Evolutionary conservation across 2,329 filamentous ascomycete genomes (phyloP), one percentile per base, ranked within the genome.

Genomic region (Orbilia brochopaga): DNA sequence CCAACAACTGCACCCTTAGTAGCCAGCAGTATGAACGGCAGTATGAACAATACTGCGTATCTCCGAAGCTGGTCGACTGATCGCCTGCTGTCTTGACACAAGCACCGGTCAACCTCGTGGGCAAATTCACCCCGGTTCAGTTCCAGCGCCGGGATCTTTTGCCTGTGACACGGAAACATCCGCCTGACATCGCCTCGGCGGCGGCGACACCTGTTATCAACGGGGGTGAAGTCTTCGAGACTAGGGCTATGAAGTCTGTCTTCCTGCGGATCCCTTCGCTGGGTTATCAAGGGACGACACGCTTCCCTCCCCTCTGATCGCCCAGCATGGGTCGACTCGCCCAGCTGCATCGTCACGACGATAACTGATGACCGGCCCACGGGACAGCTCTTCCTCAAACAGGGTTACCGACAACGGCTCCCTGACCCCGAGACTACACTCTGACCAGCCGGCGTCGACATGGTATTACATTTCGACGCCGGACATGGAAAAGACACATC

Each of bases 141-240:
- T 11, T 17, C 46, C 53, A 23, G 13, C 3, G 3, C 37, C n/a
- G n/a, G 13, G n/a, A 67, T 10, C 10, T 56, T 51, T 44, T 21
- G 7, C 17, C 44, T 53, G 57, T 69, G 48, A 57, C 44, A 69
- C 64, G 51, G 56, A 57, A 57, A 21, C n/a, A 67, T 50, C 55
- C 63, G 55, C 53, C 35, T 48, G 32, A 13, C 48, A 32, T 42
- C 32, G 19, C 11, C n/a, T 54, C 21, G 17, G 30, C 37, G 17
- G 30, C 37, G 52, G 19, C 32, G 15, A 42, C n/a, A 17, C 4
- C 37, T 19, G 8, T 51, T 21, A 4, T 51, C 10, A 27, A 50
- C 30, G 35, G 50, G 46, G 30, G 51, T 27, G 23, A 17, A 8
- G 30, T 60, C 30, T 60, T 32, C 27, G 3, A 35, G 46, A 21